phyloP scores from a whole-genome alignment of 352 stramenopile species.

The Globisporangium cylindrosporum region DNA sequence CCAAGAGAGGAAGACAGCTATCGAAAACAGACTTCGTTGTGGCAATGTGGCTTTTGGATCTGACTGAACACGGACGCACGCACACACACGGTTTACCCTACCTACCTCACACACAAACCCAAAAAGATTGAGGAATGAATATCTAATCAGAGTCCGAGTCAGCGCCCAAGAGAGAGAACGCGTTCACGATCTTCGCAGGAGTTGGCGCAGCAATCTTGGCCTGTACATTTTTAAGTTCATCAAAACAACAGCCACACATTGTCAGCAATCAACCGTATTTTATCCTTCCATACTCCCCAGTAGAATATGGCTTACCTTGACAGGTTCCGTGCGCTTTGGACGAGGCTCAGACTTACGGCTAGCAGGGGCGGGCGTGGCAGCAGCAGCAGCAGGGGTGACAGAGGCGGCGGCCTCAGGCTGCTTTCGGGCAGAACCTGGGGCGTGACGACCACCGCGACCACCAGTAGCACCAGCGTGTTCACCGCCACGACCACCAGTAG shows the following conservation, averaged over 20 bases:
- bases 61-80: slow-evolving; percentile 3
- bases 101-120: slow-evolving; percentile 1
- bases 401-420: slow-evolving; percentile 25
- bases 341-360: slow-evolving; percentile 46
- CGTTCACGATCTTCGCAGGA: slow-evolving; percentile 67
- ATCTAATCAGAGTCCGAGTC: slow-evolving; percentile 77
- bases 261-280: neutral
- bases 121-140: slow-evolving; percentile 3
- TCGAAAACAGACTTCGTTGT: slow-evolving; percentile 7
- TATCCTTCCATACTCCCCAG: neutral
- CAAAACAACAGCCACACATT: neutral
- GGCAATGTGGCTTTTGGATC: slow-evolving; percentile 11
- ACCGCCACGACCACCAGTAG: slow-evolving; percentile 19
- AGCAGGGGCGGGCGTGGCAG: slow-evolving; percentile 9
- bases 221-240: slow-evolving; percentile 1
- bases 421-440: slow-evolving; percentile 4
- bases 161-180: slow-evolving; percentile 45
- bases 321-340: slow-evolving; percentile 43
- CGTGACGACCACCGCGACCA: slow-evolving; percentile 23
- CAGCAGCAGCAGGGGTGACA: neutral
- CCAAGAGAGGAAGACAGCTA: neutral
- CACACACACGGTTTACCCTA: slow-evolving; percentile 2
- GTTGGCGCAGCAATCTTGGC: slow-evolving; percentile 45
- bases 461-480: slow-evolving; percentile 23
- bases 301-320: slow-evolving; percentile 27